Evolutionary conservation across 2,329 filamentous ascomycete species (phyloP), one percentile per base, ranked within the genome.

Genomic region (Colletotrichum lentis): DNA sequence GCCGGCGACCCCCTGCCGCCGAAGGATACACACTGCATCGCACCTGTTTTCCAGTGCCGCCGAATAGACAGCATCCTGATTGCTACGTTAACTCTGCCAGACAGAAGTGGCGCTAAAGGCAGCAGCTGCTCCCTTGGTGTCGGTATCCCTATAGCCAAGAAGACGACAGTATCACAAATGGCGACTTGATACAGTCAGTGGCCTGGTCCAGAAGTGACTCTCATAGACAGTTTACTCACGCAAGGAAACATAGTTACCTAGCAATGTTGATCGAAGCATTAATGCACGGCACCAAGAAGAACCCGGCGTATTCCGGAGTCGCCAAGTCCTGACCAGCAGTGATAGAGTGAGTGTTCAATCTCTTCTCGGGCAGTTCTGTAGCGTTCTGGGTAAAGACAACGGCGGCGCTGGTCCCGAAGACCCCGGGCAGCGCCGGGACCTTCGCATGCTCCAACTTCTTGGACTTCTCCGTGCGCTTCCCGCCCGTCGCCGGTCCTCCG

Each of bases 251-350:
- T 87, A 80, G 20, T 88, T 82, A 3, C 87, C 87, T 2, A 84
- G 73, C 0, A 88, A 88, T 41, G 71, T 89, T 86, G 24, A 89
- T 80, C 65, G 88, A 86, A 0, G 87, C 73, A 0, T 86, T 86
- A 3, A 89, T 69, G 0, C 83, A 74, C 0, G 87, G 86, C 0
- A 89, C 85, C 0, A 89, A 73, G 73, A 89, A 88, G 75, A 89
- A 89, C 0, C 81, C 62, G 0, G 62, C 62, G 71, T 89, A 89
- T 69, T 88, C 84, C 0, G 83, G 77, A 63, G 85, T 79, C 14
- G 86, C 79, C 2, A 84, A 84, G 70, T 89, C 89, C 86, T 86
- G 90, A 0, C 87, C 87, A 0, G 87, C 88, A 3, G 77, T 83
- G 41, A 88, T 80, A 0, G 84, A 77, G 11, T 80, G 79, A n/a